Percentiles rank a stretch among this genome's conserved stretches.
phyloP scores from a whole-genome alignment of 2,329 filamentous ascomycete genomes.

The Fonsecaea multimorphosa region DNA sequence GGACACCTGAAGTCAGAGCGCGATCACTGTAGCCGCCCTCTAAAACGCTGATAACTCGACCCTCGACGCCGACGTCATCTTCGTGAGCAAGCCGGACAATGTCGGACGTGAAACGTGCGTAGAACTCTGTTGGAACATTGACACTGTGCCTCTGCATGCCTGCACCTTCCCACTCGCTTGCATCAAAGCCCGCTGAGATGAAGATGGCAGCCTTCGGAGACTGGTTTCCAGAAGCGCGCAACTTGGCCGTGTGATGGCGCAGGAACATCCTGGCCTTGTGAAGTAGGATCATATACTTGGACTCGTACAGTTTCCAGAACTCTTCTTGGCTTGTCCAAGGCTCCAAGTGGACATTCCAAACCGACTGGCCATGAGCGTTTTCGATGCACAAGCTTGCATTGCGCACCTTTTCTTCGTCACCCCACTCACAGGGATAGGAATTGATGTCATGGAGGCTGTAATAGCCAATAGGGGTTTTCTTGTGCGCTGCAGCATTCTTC shows the following conservation, averaged over 20 bases:
- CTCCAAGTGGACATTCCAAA: constrained; percentile 96
- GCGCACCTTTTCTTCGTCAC: constrained; percentile 90
- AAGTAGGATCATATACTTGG: constrained; percentile 75
- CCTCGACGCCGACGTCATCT: constrained; percentile 76
- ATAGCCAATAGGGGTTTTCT: constrained; percentile 89
- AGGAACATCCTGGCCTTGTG: constrained; percentile 82
- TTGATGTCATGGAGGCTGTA: constrained; percentile 98
- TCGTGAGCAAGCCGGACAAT: constrained; percentile 82
- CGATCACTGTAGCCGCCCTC: constrained; percentile 97
- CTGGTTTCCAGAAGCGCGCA: constrained; percentile 63
- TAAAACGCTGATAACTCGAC: constrained; percentile 87
- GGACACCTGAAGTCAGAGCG: constrained; percentile 82
- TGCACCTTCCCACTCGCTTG: constrained; percentile 88
- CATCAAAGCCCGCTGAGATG: constrained; percentile 94
- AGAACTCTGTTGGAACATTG: constrained; percentile 96
- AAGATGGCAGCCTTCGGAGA: constrained; percentile 87
- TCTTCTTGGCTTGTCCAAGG: constrained; percentile 81
- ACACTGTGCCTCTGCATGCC: constrained; percentile 97
- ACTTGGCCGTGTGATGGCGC: constrained; percentile 70
- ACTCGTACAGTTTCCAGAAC: constrained; percentile 88
- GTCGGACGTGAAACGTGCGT: constrained; percentile 86
- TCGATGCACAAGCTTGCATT: constrained; percentile 95
- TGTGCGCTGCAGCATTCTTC: constrained; percentile 76
- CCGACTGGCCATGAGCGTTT: constrained; percentile 87
- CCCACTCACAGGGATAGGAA: constrained; percentile 93